A percentile compares a stretch with the other conserved stretches of the same genome.
These are phyloP conservation scores for Clitoria ternatea DNA, from an alignment of 306 rosid species.

Conservation along the genomic window DNA sequence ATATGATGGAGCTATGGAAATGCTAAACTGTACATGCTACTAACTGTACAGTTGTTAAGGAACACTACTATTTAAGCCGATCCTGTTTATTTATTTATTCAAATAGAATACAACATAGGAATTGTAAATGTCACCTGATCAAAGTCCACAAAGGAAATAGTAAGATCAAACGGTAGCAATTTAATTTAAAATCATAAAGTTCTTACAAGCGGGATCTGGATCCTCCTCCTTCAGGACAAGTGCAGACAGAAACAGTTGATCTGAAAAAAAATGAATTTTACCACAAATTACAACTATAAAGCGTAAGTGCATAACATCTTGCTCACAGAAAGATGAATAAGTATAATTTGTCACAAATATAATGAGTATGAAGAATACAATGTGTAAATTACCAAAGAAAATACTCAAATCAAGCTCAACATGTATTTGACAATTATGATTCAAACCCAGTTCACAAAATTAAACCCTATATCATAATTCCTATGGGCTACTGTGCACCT, in stretches of 20 bases:
- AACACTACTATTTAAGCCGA: not conserved
- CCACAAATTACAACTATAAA: too few species aligned
- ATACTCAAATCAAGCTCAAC: too few species aligned
- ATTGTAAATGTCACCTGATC: slow-evolving; percentile 11
- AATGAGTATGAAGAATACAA: not conserved
- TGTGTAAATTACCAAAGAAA: too few species aligned
- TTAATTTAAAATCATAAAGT: not conserved
- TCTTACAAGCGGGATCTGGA: not conserved
- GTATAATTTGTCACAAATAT: not conserved
- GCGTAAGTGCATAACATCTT: not conserved
- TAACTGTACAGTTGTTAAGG: slow-evolving; percentile 12
- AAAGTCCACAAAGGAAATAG: slow-evolving; percentile 11
- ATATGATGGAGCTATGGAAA: not conserved
- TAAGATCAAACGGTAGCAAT: not conserved
- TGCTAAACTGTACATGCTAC: not conserved
- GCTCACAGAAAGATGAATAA: not conserved
- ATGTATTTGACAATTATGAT: not conserved
- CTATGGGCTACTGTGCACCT: too few species aligned
- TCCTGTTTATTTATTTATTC: slow-evolving; percentile 15
- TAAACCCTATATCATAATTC: too few species aligned
- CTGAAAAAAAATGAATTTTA: too few species aligned
- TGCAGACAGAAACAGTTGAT: slow-evolving; percentile 3
- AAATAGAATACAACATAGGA: not conserved
- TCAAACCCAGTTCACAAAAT: not conserved
- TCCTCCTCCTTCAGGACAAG: slow-evolving; percentile 2